These are phyloP conservation scores for Neonectria ditissima DNA, from an alignment of 2,329 filamentous ascomycete genomes.

Conservation along the genomic window DNA sequence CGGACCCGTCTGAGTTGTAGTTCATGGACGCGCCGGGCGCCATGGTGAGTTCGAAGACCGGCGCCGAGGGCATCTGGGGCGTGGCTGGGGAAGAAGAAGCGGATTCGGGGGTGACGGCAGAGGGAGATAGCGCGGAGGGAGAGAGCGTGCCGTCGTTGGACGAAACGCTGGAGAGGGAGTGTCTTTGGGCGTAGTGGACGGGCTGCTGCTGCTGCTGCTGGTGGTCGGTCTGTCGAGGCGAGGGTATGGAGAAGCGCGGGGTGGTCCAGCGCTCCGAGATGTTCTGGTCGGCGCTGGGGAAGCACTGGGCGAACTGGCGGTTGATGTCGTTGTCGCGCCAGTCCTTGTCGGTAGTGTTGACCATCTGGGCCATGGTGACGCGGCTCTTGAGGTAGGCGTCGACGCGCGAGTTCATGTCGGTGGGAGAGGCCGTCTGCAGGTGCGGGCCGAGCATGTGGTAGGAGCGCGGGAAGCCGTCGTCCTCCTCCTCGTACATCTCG, in stretches of 20 bases:
- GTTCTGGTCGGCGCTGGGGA: constrained; percentile 53
- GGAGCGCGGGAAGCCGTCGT: constrained; percentile 79
- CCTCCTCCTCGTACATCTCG: constrained; percentile 97
- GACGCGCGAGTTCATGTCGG: constrained; percentile 71
- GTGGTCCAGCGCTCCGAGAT: constrained; percentile 40
- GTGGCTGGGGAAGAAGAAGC: constrained; percentile 40
- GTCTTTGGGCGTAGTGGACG: constrained; percentile 39
- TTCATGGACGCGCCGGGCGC: constrained; percentile 33
- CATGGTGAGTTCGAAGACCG: constrained; percentile 27
- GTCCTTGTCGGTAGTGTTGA: constrained; percentile 50
- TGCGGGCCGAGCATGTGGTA: constrained; percentile 74
- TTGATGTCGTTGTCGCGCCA: constrained; percentile 61
- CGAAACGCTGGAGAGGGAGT: constrained; percentile 32
- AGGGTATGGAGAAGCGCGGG: constrained; percentile 25
- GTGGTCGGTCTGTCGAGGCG: constrained; percentile 13
- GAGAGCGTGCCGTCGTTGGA: constrained; percentile 35
- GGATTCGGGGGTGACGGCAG: constrained; percentile 45
- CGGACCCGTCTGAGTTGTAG: constrained; percentile 44
- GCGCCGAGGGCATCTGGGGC: constrained; percentile 35
- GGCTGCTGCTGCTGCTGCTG: too few relatives aligned
- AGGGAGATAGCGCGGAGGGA: constrained; percentile 42
- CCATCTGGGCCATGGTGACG: constrained; percentile 56
- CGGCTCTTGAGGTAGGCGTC: constrained; percentile 60
- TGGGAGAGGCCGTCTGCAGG: constrained; percentile 70
- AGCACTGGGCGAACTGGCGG: constrained; percentile 59